Conservation (phyloP, 345 rosid genomes). For the Citrus sp. region DNA sequence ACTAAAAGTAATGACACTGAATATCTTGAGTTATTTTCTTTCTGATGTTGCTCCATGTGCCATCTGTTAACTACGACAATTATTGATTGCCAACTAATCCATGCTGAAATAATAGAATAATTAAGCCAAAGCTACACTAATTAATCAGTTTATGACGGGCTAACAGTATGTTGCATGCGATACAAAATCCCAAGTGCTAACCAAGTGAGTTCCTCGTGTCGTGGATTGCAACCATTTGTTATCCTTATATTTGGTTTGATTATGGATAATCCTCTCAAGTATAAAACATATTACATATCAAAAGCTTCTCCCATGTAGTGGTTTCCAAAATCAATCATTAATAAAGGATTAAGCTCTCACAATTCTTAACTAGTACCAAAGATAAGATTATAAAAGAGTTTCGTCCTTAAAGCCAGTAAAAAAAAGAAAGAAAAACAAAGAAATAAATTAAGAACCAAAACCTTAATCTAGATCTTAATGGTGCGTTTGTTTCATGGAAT, state of each 20-base stretch:
- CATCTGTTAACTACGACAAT: constrained; percentile 16
- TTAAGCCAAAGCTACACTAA: background rate
- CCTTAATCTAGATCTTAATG: background rate
- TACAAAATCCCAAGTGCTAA: background rate
- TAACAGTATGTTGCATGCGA: background rate
- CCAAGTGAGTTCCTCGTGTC: constrained; percentile 10
- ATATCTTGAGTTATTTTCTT: background rate
- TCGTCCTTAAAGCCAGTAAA: background rate
- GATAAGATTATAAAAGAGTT: background rate
- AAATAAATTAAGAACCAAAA: background rate
- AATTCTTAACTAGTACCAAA: too few species aligned
- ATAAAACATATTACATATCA: background rate
- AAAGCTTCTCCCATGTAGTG: background rate
- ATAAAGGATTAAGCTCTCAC: background rate
- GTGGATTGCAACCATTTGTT: constrained; percentile 1
- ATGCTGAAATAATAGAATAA: background rate
- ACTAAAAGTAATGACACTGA: background rate
- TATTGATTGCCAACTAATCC: background rate
- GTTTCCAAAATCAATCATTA: background rate
- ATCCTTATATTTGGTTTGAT: background rate
- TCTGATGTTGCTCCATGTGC: constrained; percentile 15
- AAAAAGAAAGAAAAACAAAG: background rate
- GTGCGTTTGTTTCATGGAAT: too few species aligned
- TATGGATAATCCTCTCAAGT: constrained; percentile 12
- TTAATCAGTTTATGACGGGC: background rate